Evolutionary conservation across 2,329 filamentous ascomycete genomes (phyloP), one percentile per base, ranked within the genome.

Genomic region (Ophiosphaerella narmari): DNA sequence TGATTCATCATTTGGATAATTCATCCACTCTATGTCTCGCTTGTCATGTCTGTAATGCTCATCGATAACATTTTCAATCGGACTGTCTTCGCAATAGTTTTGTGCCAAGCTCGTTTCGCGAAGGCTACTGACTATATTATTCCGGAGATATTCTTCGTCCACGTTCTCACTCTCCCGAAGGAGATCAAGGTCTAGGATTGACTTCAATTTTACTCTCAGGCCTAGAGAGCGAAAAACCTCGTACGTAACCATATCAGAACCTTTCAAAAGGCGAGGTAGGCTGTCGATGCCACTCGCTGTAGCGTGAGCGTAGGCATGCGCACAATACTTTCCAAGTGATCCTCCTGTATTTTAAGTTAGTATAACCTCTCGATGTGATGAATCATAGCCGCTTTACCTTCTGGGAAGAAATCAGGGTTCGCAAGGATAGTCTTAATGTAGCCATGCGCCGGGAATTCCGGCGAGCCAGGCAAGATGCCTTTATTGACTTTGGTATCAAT

Each of bases 291-390:
- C 59, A 35, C 54, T 43, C 0, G 39, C 16, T 1, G 67, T 71
- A 1, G 70, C 67, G 43, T 82, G 77, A 0, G 78, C 69, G 54
- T 83, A 83, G 0, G 72, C 68, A 45, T 83, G 78, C 3, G 72
- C 71, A 50, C 78, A 82, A 43, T 64, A 73, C 26, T 79, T 72
- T 0, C 78, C 80, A 0, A 82, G 47, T 2, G 58, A 57, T 0
- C 78, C 75, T 4, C 78, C 79, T 78, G 32, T 3, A 31, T 26
- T 40, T 18, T 43, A 14, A 47, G 29, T 40, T 13, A 36, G 8
- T 7, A 7, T 7, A 7, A 31, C 5, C 18, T 37, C 48, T 26
- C 52, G 51, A 11, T 38, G 42, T 14, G 57, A 13, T 3, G 14
- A 5, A 33, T 5, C 11, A 44, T 29, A 11, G 2, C 11, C 11